These are phyloP conservation scores for Caryopteris hybrid DNA, from an alignment of 305 asterid species.

Conservation along the genomic window DNA sequence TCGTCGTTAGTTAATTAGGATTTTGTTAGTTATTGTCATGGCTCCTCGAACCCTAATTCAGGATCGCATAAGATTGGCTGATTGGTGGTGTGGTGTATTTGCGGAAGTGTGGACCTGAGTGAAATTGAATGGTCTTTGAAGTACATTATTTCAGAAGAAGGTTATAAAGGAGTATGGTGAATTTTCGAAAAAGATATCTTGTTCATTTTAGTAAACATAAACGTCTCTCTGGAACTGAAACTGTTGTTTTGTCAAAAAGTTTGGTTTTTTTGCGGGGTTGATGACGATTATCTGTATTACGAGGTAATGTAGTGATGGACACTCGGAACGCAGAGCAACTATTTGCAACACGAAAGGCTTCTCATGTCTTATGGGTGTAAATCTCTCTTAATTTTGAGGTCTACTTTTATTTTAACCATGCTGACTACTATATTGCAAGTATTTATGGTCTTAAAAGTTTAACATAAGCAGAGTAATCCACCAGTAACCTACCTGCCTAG, in stretches of 20 bases:
- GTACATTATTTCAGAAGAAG: neutral
- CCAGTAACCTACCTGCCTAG: too few relatives aligned
- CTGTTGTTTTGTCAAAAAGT: neutral
- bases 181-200: too few relatives aligned
- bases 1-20: neutral
- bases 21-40: neutral
- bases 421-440: neutral
- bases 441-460: neutral
- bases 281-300: neutral
- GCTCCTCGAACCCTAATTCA: conserved; percentile 16
- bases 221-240: neutral
- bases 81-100: neutral
- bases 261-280: neutral
- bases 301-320: neutral
- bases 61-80: neutral
- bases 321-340: neutral
- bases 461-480: neutral
- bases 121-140: neutral
- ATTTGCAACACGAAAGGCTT: neutral
- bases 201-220: neutral
- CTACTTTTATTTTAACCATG: neutral
- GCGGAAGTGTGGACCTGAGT: neutral
- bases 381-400: neutral
- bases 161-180: neutral
- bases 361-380: neutral